Evolutionary conservation across 331 rosid species (phyloP), one percentile per base, ranked within the genome.

Genomic region (Pyrus hybrid): DNA sequence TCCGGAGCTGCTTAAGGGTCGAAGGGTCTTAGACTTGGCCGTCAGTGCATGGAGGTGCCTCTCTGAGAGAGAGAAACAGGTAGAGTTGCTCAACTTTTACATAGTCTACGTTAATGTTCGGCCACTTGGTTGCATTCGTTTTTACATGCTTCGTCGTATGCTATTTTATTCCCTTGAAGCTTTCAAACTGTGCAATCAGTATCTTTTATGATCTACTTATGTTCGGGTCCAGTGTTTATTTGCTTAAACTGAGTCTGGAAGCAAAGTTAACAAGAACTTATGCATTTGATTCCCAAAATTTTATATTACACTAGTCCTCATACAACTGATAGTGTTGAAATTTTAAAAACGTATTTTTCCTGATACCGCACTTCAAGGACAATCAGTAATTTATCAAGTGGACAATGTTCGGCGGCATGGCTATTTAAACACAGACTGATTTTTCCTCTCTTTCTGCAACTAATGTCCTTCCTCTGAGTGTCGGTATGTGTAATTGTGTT

Each of bases 1-100:
- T 6, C 51, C 70, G 18, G 33, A 18, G 9, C 45, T 4, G 33
- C 47, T 47, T 17, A 45, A 54, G 35, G 76, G 76, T 61, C 76
- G 41, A 35, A 78, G 41, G 71, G 18, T 68, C 65, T 51, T 76
- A 32, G 28, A 30, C 11, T 54, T 74, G 77, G 86, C 80, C 8
- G 65, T 49, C 64, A 26, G 64, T 10, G 70, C 83, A 14, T 82
- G 86, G 86, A 74, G 61, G 47, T 32, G 5, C 75, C 80, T 82
- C 47, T 53, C 83, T 1, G 83, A 74, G 32, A 45, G 22, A 3
- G 82, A 82, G 8, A 70, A 74, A 17, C 77, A 78, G 77, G 83
- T 78, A 78, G 26, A 8, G 10, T 7, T 51, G 3, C 57, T 21
- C 35, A 49, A 17, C n/a, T 16, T 49, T 7, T 17, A 17, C n/a